A percentile compares a stretch with the other conserved stretches of the same genome.
These are phyloP conservation scores for Cyathus striatus DNA, from an alignment of 768 basidiomycete genomes.

Conservation along the genomic window DNA sequence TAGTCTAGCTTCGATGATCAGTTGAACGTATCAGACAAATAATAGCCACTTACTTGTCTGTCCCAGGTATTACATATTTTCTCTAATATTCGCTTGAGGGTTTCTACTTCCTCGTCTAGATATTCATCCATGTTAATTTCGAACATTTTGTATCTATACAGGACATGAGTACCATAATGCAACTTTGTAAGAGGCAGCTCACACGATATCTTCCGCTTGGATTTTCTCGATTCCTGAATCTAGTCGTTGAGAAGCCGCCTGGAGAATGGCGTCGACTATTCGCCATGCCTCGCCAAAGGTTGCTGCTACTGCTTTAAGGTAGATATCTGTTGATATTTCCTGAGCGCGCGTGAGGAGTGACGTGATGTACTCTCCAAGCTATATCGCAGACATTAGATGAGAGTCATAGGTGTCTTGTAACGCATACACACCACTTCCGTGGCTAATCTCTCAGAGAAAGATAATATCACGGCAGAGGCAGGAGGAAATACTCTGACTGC, in stretches of 20 bases:
- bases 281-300: conserved; percentile 86
- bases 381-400: conserved; percentile 2
- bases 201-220: conserved; percentile 83
- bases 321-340: conserved; percentile 63
- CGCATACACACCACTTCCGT: conserved; percentile 65
- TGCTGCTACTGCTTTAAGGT: conserved; percentile 83
- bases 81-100: conserved; percentile 69
- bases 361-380: conserved; percentile 87
- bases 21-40: not conserved
- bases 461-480: conserved; percentile 67
- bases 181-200: conserved; percentile 20
- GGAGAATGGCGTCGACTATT: conserved; percentile 72
- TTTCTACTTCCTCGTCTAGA: conserved; percentile 88
- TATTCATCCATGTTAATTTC: conserved; percentile 98
- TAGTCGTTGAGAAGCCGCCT: conserved; percentile 40
- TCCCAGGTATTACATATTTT: conserved; percentile 80
- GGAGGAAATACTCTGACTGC: conserved; percentile 87
- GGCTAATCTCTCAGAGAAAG: conserved; percentile 82
- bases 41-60: conserved; percentile 42
- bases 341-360: conserved; percentile 74
- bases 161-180: conserved; percentile 2
- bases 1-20: conserved; percentile 3
- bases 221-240: conserved; percentile 39
- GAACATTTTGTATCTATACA: conserved; percentile 83
- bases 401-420: conserved; percentile 4